Percentiles rank a stretch among this genome's conserved stretches.
Conservation (phyloP, 2,329 filamentous ascomycete genomes). For the Zymoseptoria pseudotritici region DNA sequence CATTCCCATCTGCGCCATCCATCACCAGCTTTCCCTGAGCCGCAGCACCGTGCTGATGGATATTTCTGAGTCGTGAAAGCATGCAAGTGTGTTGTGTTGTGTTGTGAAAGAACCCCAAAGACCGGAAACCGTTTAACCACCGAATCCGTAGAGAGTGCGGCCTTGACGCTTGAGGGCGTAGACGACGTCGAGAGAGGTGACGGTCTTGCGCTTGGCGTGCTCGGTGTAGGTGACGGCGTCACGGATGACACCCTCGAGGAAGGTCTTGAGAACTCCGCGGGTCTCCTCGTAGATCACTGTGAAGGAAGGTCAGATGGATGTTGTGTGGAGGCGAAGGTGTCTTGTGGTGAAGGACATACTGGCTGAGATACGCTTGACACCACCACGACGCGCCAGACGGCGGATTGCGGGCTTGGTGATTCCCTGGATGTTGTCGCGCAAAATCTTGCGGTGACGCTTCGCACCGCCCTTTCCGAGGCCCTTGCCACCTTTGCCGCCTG, state of each 20-base stretch:
- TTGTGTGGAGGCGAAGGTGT: constrained; percentile 11
- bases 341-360: constrained; percentile 45
- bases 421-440: constrained; percentile 99
- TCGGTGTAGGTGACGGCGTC: constrained; percentile 76
- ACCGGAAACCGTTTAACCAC: constrained; percentile 45
- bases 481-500: constrained; percentile 93
- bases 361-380: constrained; percentile 99
- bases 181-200: constrained; percentile 57
- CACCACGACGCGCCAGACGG: constrained; percentile 96
- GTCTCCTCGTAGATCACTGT: constrained; percentile 77
- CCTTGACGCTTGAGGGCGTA: constrained; percentile 58
- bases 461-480: constrained; percentile 96
- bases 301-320: constrained; percentile 16
- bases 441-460: constrained; percentile 98
- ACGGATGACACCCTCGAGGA: constrained; percentile 74
- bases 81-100: constrained; percentile 21
- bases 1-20: constrained; percentile 27
- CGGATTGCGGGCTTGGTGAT: constrained; percentile 98
- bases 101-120: constrained; percentile 8
- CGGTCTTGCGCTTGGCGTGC: constrained; percentile 73
- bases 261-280: constrained; percentile 74
- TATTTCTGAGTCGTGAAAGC: constrained; percentile 30
- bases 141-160: constrained; percentile 62
- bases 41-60: constrained; percentile 30
- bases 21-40: constrained; percentile 25